Evolutionary conservation across 2,329 filamentous ascomycete species (phyloP).

Genomic region (Fusarium siculi): DNA sequence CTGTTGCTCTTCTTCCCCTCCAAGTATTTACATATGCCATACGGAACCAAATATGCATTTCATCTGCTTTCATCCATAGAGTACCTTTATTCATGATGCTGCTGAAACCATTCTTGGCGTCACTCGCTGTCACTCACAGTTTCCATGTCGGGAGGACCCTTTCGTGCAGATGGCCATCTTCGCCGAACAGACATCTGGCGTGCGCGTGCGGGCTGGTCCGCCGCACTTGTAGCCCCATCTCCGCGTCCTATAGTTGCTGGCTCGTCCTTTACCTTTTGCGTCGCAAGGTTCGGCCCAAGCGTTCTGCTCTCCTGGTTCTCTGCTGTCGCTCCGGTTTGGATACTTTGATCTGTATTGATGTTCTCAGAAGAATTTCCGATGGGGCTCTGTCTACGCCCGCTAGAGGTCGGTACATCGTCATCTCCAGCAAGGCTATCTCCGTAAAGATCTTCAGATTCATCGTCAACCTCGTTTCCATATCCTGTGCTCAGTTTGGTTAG

Average conservation of each 20-base stretch:
- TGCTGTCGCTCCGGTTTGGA: not conserved
- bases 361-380: no score
- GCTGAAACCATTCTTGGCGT: no score
- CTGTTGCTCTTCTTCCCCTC: no score
- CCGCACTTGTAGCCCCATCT: not conserved
- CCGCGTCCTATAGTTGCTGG: accelerated
- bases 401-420: accelerated
- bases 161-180: not conserved
- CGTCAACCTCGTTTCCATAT: not conserved
- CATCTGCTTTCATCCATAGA: no score
- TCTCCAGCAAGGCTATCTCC: accelerated
- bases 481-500: accelerated
- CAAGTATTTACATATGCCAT: no score
- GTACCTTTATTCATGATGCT: no score
- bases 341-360: no score
- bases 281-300: accelerated
- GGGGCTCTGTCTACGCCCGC: not conserved
- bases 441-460: not conserved
- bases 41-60: no score
- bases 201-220: not conserved
- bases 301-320: accelerated
- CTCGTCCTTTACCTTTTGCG: accelerated
- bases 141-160: accelerated
- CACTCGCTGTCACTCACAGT: not conserved
- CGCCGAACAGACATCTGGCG: not conserved